phyloP scores from a whole-genome alignment of 495 filamentous ascomycete genomes.

The Aspergillus sparsus region DNA sequence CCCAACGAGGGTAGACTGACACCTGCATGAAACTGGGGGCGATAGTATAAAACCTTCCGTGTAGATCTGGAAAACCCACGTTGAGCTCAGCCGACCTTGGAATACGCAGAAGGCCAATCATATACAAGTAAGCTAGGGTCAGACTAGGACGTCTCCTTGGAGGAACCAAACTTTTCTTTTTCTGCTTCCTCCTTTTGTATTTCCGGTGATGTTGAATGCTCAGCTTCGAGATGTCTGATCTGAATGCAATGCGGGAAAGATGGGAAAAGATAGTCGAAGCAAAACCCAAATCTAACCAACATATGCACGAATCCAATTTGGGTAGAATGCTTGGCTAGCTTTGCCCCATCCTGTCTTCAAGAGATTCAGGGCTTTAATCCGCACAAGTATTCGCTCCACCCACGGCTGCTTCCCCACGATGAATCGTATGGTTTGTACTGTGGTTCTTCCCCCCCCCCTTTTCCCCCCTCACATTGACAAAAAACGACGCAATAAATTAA shows the following conservation, averaged over 20 bases:
- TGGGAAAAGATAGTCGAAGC: constrained; percentile 5
- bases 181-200: constrained; percentile 1
- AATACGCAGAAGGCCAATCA: constrained; percentile 12
- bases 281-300: constrained; percentile 11
- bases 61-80: constrained; percentile 21
- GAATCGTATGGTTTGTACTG: constrained; percentile 7
- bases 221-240: constrained; percentile 4
- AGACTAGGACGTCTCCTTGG: neutral
- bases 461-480: neutral
- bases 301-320: constrained; percentile 17
- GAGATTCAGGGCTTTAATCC: constrained; percentile 10
- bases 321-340: constrained; percentile 19
- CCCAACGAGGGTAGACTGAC: constrained; percentile 7
- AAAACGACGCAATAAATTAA: neutral
- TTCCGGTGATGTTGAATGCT: constrained; percentile 5
- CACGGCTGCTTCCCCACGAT: constrained; percentile 13
- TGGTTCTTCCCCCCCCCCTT: neutral
- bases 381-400: constrained; percentile 8
- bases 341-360: constrained; percentile 5
- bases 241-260: constrained; percentile 6
- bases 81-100: constrained; percentile 11
- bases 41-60: constrained; percentile 14
- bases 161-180: constrained; percentile 11
- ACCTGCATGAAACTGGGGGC: constrained; percentile 19
- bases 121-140: neutral